A percentile compares a stretch with the other conserved stretches of the same genome.
Conservation (phyloP, 1,139 yeast species). For the Magnusiomyces magnusii region DNA sequence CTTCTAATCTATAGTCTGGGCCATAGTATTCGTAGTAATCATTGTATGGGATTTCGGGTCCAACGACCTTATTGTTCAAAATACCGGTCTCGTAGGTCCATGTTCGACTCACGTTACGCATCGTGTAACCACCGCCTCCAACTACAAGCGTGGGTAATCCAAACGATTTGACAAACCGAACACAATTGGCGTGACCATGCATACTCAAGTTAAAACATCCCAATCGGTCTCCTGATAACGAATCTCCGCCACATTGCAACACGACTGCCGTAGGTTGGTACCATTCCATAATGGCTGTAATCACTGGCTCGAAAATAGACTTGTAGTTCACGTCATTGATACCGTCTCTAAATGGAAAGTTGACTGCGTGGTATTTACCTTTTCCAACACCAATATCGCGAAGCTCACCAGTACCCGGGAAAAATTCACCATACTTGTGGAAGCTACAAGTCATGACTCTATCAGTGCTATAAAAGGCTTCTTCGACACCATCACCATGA, state of each 20-base stretch:
- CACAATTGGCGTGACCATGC: constrained; percentile 93
- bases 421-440: constrained; percentile 93
- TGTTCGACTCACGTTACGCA: constrained; percentile 84
- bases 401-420: constrained; percentile 92
- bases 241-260: constrained; percentile 96
- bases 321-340: constrained; percentile 92
- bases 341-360: constrained; percentile 94
- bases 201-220: constrained; percentile 92
- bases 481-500: constrained; percentile 98
- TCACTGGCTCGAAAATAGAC: constrained; percentile 80
- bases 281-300: constrained; percentile 41
- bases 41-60: constrained; percentile 74
- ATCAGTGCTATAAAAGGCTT: constrained; percentile 92
- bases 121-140: constrained; percentile 98
- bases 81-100: constrained; percentile 96
- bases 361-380: constrained; percentile 80
- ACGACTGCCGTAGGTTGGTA: constrained; percentile 89
- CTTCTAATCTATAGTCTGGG: constrained; percentile 68
- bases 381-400: constrained; percentile 81
- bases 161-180: constrained; percentile 73
- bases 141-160: constrained; percentile 83
- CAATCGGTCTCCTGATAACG: constrained; percentile 83
- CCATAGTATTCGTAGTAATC: constrained; percentile 71
- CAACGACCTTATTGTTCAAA: constrained; percentile 60
- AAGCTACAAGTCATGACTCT: constrained; percentile 93